Conservation (phyloP, 768 basidiomycete species). For the Tylopilus intermedius region DNA sequence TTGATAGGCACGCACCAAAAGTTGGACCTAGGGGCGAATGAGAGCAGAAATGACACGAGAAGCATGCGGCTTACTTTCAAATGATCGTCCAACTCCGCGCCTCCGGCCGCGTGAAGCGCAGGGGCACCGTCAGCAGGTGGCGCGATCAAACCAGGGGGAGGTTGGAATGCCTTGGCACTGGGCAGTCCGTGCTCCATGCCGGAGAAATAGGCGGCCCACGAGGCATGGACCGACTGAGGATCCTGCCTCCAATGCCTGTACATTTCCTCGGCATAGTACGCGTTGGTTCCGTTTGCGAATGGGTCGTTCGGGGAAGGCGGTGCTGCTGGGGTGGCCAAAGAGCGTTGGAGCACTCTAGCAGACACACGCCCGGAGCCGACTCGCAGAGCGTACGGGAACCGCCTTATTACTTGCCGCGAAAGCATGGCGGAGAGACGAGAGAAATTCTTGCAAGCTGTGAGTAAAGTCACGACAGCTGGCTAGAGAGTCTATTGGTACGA, state of each 20-base stretch:
- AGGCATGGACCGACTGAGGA: slow-evolving; percentile 85
- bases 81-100: slow-evolving; percentile 85
- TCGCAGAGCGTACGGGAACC: slow-evolving; percentile 30
- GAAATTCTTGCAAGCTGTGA: not conserved
- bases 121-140: slow-evolving; percentile 77
- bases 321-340: slow-evolving; percentile 44
- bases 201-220: slow-evolving; percentile 92
- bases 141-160: slow-evolving; percentile 71
- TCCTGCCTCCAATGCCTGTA: slow-evolving; percentile 89
- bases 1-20: slow-evolving; percentile 97
- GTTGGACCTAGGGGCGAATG: slow-evolving; percentile 67
- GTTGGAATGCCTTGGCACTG: slow-evolving; percentile 76
- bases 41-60: not conserved
- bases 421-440: slow-evolving; percentile 27
- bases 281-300: slow-evolving; percentile 92
- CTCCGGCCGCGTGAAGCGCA: slow-evolving; percentile 60
- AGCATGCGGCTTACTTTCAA: slow-evolving; percentile 61
- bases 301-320: slow-evolving; percentile 73
- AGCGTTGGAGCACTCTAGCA: slow-evolving; percentile 24
- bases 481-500: not conserved
- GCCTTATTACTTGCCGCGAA: slow-evolving; percentile 34
- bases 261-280: slow-evolving; percentile 97
- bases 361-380: slow-evolving; percentile 15
- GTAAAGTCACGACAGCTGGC: not conserved
- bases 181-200: slow-evolving; percentile 86